Evolutionary conservation across 108 stramenopile genomes (phyloP).

Genomic region (Nitzschia sp.): DNA sequence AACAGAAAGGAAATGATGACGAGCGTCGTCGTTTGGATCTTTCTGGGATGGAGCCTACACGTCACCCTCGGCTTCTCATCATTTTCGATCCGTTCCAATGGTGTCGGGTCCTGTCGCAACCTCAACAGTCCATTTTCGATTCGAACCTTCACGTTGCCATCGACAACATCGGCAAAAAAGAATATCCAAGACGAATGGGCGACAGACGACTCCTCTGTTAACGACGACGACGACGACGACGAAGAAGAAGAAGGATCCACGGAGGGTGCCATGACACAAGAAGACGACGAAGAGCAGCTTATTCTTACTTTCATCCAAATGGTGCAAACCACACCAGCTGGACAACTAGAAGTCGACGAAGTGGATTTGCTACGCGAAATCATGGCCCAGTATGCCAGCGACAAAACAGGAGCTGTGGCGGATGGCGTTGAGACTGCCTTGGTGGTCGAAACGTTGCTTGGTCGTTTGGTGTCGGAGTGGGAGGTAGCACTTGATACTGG

Average conservation of each 20-base stretch:
- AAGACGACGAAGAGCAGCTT: conserved; percentile 16
- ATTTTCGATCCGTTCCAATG: too few relatives aligned
- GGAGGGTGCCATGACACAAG: not conserved
- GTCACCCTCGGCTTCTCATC: too few relatives aligned
- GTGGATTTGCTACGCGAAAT: conserved; percentile 23
- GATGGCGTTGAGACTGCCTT: conserved; percentile 1
- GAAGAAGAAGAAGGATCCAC: not conserved
- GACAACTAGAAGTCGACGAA: conserved; percentile 21
- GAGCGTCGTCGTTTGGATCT: too few relatives aligned
- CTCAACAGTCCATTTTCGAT: too few relatives aligned
- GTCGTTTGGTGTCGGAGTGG: conserved; percentile 26
- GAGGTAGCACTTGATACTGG: conserved; percentile 1
- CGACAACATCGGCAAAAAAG: not conserved
- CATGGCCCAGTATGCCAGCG: conserved; percentile 19
- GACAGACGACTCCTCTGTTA: too few relatives aligned
- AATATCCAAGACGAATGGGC: not conserved
- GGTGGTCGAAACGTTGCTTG: conserved; percentile 12
- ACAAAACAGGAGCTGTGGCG: not conserved
- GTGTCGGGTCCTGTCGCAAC: too few relatives aligned
- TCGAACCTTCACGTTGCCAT: not conserved
- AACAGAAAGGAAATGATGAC: too few relatives aligned
- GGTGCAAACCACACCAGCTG: conserved; percentile 20
- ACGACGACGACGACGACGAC: not conserved
- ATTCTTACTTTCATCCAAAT: conserved; percentile 22
- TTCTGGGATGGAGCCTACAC: too few relatives aligned